Conservation (phyloP, 1,284 basidiomycete species). For the Ustilago lituana region DNA sequence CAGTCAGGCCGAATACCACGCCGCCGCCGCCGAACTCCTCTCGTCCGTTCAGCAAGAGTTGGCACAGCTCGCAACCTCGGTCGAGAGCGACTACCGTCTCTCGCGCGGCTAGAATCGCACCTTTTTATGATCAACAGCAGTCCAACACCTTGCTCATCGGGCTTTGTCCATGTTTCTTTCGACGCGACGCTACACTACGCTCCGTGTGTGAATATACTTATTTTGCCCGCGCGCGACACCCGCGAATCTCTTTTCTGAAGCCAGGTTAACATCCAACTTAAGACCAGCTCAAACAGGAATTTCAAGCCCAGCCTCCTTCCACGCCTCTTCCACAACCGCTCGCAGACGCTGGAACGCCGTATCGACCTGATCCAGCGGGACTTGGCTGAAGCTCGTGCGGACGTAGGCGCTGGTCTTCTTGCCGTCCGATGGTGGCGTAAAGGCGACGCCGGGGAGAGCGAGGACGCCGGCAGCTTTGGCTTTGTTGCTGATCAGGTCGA, state of each 20-base stretch:
- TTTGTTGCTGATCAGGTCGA: conserved; percentile 77
- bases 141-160: neutral
- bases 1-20: conserved; percentile 80
- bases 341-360: conserved; percentile 54
- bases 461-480: conserved; percentile 85
- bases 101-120: conserved; percentile 45
- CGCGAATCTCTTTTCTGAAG: too few relatives aligned
- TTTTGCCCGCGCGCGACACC: too few relatives aligned
- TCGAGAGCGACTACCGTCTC: conserved; percentile 86
- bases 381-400: conserved; percentile 59
- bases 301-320: conserved; percentile 50
- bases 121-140: conserved; percentile 3
- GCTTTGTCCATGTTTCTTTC: conserved; percentile 3
- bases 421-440: conserved; percentile 32
- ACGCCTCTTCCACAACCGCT: conserved; percentile 53
- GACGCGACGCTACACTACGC: too few relatives aligned
- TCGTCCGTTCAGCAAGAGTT: conserved; percentile 82
- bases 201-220: too few relatives aligned
- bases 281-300: conserved; percentile 27
- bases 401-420: conserved; percentile 51
- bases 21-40: conserved; percentile 77
- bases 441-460: conserved; percentile 79
- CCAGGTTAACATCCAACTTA: too few relatives aligned
- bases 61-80: conserved; percentile 85
- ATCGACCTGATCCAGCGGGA: conserved; percentile 55